Evolutionary conservation across 148 eudicot genomes (phyloP).

Genomic region (Oxyria digyna): DNA sequence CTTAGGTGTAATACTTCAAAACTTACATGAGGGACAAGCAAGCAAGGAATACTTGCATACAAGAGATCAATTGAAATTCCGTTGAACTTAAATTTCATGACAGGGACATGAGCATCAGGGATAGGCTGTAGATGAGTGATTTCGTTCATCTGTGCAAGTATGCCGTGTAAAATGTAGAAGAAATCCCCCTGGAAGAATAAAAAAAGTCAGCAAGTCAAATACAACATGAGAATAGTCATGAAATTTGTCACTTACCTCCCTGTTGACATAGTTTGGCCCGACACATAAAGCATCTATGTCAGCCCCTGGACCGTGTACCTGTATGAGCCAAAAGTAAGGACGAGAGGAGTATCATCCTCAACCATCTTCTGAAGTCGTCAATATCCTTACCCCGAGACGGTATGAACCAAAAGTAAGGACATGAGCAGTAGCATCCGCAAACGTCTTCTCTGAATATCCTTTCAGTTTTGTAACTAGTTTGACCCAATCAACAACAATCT

Average conservation of each 20-base stretch:
- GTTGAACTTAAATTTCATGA: conserved; percentile 71
- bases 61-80: conserved; percentile 78
- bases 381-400: conserved; percentile 61
- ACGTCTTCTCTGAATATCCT: conserved; percentile 89
- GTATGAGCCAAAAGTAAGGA: conserved; percentile 32
- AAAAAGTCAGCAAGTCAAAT: background rate
- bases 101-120: conserved; percentile 88
- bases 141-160: conserved; percentile 50
- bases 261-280: conserved; percentile 71
- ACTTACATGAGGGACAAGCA: conserved; percentile 83
- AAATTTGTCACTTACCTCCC: conserved; percentile 38
- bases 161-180: conserved; percentile 39
- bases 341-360: conserved; percentile 76
- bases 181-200: conserved; percentile 45
- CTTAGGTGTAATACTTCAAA: background rate
- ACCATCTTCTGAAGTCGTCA: conserved; percentile 89
- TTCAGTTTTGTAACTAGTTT: conserved; percentile 61
- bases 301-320: conserved; percentile 92
- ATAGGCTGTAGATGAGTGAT: conserved; percentile 78
- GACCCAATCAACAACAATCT: conserved; percentile 87
- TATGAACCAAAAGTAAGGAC: conserved; percentile 86
- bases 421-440: conserved; percentile 81
- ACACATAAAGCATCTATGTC: conserved; percentile 79
- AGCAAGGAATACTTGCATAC: conserved; percentile 57
- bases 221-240: background rate